Evolutionary conservation across 495 filamentous ascomycete genomes (phyloP).

Genomic region (Tuber melanosporum): DNA sequence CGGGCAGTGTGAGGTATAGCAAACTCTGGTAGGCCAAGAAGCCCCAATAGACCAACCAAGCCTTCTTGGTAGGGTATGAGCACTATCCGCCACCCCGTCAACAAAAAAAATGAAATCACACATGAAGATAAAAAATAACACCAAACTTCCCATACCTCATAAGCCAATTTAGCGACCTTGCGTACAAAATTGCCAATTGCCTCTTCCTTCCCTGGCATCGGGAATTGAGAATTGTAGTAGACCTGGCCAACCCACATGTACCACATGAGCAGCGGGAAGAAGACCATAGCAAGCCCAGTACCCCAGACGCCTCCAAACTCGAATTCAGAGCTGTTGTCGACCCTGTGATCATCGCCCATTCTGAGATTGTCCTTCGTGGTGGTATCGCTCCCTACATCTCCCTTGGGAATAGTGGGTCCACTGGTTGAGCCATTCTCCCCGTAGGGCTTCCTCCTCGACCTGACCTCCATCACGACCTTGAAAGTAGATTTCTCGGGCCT

Average conservation of each 20-base stretch:
- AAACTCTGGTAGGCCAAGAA: conserved; percentile 79
- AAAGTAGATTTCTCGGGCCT: not conserved
- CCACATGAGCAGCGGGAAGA: conserved; percentile 90
- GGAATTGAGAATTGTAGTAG: conserved; percentile 80
- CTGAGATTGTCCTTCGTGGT: conserved; percentile 57
- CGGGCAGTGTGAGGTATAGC: conserved; percentile 77
- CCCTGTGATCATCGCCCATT: conserved; percentile 61
- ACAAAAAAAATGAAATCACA: not conserved
- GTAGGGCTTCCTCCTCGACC: not conserved
- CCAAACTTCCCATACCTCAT: conserved; percentile 46
- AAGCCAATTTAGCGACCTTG: conserved; percentile 62
- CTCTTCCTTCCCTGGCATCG: conserved; percentile 60
- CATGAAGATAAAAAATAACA: not conserved
- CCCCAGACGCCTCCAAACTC: conserved; percentile 85
- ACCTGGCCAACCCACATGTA: conserved; percentile 98
- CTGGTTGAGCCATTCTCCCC: conserved; percentile 43
- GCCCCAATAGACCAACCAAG: conserved; percentile 88
- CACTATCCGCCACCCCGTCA: conserved; percentile 42
- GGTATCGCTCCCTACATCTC: conserved; percentile 45
- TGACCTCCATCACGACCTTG: not conserved
- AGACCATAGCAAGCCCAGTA: conserved; percentile 75
- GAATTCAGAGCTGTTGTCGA: conserved; percentile 72
- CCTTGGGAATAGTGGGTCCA: not conserved
- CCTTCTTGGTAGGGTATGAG: conserved; percentile 69
- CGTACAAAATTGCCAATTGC: conserved; percentile 58